Evolutionary conservation across 257 asterid genomes (phyloP).

Genomic region (Ocimum tenuiflorum): DNA sequence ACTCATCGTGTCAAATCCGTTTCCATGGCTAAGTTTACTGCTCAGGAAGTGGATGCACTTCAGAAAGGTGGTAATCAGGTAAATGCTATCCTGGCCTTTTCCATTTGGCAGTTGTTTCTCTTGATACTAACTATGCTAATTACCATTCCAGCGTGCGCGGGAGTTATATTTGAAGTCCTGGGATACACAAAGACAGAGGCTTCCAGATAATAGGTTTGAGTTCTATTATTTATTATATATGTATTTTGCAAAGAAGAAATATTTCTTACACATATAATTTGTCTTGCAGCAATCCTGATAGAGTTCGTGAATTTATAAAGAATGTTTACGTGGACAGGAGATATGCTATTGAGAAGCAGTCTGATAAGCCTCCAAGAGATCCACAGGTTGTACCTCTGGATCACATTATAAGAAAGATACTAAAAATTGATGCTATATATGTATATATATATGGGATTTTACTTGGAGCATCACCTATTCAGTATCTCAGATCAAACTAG

Average conservation of each 20-base stretch:
- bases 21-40: slow-evolving; percentile 84
- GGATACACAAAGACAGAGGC: slow-evolving; percentile 63
- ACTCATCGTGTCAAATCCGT: slow-evolving; percentile 97
- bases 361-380: slow-evolving; percentile 70
- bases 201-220: slow-evolving; percentile 67
- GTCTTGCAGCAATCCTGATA: slow-evolving; percentile 59
- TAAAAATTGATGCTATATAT: slow-evolving; percentile 1
- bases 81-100: background rate
- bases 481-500: slow-evolving; percentile 10
- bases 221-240: slow-evolving; percentile 2
- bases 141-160: slow-evolving; percentile 66
- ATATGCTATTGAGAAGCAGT: slow-evolving; percentile 40
- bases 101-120: background rate
- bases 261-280: background rate
- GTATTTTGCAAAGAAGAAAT: background rate
- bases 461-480: slow-evolving; percentile 7
- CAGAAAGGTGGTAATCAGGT: slow-evolving; percentile 97
- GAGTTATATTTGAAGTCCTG: slow-evolving; percentile 62
- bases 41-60: slow-evolving; percentile 84
- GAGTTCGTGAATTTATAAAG: slow-evolving; percentile 70
- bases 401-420: slow-evolving; percentile 1
- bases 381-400: slow-evolving; percentile 44
- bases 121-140: slow-evolving; percentile 7
- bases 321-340: slow-evolving; percentile 50
- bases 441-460: slow-evolving; percentile 19